Evolutionary conservation across 768 basidiomycete species (phyloP), one percentile per base, ranked within the genome.

Genomic region (Lactarius sanguifluus): DNA sequence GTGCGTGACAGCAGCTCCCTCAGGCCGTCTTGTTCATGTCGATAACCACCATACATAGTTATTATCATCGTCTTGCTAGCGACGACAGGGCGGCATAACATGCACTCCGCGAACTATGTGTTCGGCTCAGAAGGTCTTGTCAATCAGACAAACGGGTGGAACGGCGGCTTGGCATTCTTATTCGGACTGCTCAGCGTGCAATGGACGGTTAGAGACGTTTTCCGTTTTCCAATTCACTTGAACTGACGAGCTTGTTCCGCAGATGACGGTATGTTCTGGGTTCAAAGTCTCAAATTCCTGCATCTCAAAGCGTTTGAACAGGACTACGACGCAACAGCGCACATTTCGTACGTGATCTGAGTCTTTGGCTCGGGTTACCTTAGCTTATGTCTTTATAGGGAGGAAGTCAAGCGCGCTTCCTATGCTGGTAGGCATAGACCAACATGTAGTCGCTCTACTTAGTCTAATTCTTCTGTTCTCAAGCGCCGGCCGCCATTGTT

Each of bases 171-270:
- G 54, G 88, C 92, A 0, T 94, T 94, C 79, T 78, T 93, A 25
- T 88, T 96, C 70, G 94, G 93, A 30, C 77, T 95, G 59, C 81
- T 95, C 34, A 90, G 87, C 65, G 94, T 96, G 25, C 92, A 94
- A 74, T 94, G 92, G 90, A 92, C 90, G 70, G 88, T 91, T 71
- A 40, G 87, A 78, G n/a, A 28, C n/a, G 18, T 43, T 16, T 25
- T 30, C 28, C 23, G 12, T 38, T 40, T 40, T 12, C 20, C 23
- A 41, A 34, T 23, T 54, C 28, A 3, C 8, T 18, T 40, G 59
- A 28, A 55, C n/a, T 61, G 36, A 38, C 64, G 65, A n/a, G 63
- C 30, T 62, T 67, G 7, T 58, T 54, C 55, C 62, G 45, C 65
- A 86, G 85, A 86, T 86, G 85, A 86, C 85, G 67, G 86, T 87